phyloP scores from a whole-genome alignment of 805 yeast species.

The Barnettozyma botsteinii region DNA sequence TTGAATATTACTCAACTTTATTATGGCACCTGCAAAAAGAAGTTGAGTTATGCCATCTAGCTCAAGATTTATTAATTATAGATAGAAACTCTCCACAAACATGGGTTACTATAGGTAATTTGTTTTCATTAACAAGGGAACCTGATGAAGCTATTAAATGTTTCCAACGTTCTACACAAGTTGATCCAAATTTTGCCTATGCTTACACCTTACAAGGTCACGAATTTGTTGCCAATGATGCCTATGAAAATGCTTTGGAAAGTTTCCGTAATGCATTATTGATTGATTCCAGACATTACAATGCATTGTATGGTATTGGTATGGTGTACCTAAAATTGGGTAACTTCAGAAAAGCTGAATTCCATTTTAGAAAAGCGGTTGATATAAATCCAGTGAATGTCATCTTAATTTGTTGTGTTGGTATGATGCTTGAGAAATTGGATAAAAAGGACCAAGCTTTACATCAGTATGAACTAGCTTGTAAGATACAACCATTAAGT shows the following conservation, averaged over 20 bases:
- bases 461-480: constrained; percentile 76
- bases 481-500: constrained; percentile 75
- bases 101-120: constrained; percentile 90
- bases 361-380: constrained; percentile 81
- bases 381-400: constrained; percentile 87
- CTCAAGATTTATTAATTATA: constrained; percentile 70
- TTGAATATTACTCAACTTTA: constrained; percentile 87
- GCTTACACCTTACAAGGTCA: constrained; percentile 94
- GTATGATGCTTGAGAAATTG: constrained; percentile 81
- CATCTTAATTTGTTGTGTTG: constrained; percentile 86
- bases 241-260: constrained; percentile 81
- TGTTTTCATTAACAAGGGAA: constrained; percentile 76
- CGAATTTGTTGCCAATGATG: constrained; percentile 82
- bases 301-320: constrained; percentile 94
- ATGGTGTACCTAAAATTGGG: constrained; percentile 89
- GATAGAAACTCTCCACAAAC: constrained; percentile 69
- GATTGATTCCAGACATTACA: constrained; percentile 78
- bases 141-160: constrained; percentile 87
- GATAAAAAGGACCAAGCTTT: constrained; percentile 67
- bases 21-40: constrained; percentile 90
- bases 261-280: constrained; percentile 75
- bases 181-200: constrained; percentile 69
- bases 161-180: constrained; percentile 68
- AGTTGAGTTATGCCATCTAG: constrained; percentile 69
- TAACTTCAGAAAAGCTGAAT: constrained; percentile 74